phyloP scores from a whole-genome alignment of 1,139 yeast species.

The Chernovozyma aurita region DNA sequence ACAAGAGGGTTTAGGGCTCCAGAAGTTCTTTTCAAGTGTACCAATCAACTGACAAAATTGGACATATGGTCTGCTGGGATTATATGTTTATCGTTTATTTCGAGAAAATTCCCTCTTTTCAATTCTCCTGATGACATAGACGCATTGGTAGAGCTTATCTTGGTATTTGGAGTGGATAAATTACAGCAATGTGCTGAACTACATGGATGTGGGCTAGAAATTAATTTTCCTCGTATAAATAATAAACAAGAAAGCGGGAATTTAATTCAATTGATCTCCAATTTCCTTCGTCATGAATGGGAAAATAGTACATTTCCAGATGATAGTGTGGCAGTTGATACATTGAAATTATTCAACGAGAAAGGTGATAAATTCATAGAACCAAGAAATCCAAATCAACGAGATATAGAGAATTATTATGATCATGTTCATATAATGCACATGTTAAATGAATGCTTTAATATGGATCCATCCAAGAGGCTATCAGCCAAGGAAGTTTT shows the following conservation, averaged over 20 bases:
- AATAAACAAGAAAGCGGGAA: constrained; percentile 21
- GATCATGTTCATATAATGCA: constrained; percentile 48
- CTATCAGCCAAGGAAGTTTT: constrained; percentile 54
- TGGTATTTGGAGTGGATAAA: constrained; percentile 75
- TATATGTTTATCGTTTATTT: constrained; percentile 65
- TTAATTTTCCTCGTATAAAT: constrained; percentile 32
- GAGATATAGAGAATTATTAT: constrained; percentile 24
- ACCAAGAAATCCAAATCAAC: constrained; percentile 15
- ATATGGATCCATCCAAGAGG: constrained; percentile 54
- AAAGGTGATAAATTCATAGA: constrained; percentile 23
- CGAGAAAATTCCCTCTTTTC: constrained; percentile 80
- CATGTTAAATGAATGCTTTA: constrained; percentile 49
- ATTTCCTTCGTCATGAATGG: constrained; percentile 29
- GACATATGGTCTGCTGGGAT: constrained; percentile 96
- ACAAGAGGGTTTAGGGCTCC: constrained; percentile 97
- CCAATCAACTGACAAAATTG: constrained; percentile 74
- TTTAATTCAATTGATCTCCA: constrained; percentile 27
- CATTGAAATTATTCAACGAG: constrained; percentile 26
- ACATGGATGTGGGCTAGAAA: constrained; percentile 87
- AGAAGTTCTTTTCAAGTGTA: constrained; percentile 84
- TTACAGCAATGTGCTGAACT: constrained; percentile 73
- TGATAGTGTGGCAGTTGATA: constrained; percentile 38
- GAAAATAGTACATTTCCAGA: constrained; percentile 33
- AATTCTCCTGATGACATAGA: constrained; percentile 90
- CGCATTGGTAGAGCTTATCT: constrained; percentile 79